Evolutionary conservation across 106 monocot genomes (phyloP).

Genomic region (Allium fistulosum): DNA sequence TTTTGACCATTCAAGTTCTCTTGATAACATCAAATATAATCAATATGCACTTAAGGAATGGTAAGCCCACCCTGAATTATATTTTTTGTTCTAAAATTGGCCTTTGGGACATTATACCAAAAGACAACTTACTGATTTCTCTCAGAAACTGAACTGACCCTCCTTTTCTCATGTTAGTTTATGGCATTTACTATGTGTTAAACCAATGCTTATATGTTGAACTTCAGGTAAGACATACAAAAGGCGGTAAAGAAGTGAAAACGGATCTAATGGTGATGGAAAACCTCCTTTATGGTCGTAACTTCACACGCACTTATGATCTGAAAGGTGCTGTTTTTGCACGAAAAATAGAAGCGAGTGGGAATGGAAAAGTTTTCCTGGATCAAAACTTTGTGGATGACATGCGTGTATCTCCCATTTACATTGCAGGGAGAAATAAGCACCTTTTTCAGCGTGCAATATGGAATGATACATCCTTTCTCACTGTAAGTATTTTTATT

Average conservation of each 20-base stretch:
- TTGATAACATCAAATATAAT: background rate
- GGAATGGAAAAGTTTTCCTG: constrained; percentile 46
- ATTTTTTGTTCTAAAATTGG: background rate
- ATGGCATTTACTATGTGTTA: too few species aligned
- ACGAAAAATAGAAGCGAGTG: constrained; percentile 40
- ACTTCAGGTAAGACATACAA: constrained; percentile 54
- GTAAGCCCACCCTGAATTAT: background rate
- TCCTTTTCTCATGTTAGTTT: too few species aligned
- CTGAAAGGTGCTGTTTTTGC: constrained; percentile 73
- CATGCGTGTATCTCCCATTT: constrained; percentile 63
- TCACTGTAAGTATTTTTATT: constrained; percentile 43
- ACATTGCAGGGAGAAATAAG: constrained; percentile 64
- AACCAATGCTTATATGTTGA: too few species aligned
- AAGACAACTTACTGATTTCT: background rate
- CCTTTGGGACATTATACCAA: background rate
- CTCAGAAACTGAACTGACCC: background rate
- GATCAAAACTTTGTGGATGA: constrained; percentile 82
- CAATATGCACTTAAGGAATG: background rate
- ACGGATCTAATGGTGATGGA: constrained; percentile 88
- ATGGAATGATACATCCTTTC: constrained; percentile 86
- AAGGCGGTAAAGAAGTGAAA: constrained; percentile 67
- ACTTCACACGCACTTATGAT: constrained; percentile 61
- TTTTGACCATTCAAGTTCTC: too few species aligned
- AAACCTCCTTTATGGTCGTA: constrained; percentile 69
- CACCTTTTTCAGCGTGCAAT: constrained; percentile 70